Percentiles rank a stretch among this genome's conserved stretches.
These are phyloP conservation scores for Oxalis stricta DNA, from an alignment of 441 rosid genomes.

Conservation along the genomic window DNA sequence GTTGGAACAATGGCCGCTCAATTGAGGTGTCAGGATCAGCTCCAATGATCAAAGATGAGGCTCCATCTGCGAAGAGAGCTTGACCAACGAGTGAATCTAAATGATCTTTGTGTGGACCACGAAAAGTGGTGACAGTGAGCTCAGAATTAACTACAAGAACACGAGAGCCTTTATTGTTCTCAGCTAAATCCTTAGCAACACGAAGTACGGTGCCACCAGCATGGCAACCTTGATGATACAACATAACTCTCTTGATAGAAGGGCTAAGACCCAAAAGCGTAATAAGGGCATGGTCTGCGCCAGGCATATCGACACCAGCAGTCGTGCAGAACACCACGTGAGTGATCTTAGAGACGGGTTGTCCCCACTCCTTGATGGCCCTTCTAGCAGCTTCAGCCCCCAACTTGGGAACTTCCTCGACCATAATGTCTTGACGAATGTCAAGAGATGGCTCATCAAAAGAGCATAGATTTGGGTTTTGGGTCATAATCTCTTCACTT, in stretches of 20 bases:
- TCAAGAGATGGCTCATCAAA: constrained; percentile 20
- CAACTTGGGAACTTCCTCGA: constrained; percentile 17
- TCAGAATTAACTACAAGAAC: constrained; percentile 27
- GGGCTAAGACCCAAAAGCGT: constrained; percentile 25
- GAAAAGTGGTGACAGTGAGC: constrained; percentile 16
- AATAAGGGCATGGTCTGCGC: constrained; percentile 29
- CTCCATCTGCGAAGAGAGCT: constrained; percentile 34
- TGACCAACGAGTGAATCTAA: constrained; percentile 24
- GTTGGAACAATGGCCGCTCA: constrained; percentile 20
- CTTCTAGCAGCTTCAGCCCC: constrained; percentile 27
- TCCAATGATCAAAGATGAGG: constrained; percentile 28
- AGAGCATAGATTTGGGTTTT: constrained; percentile 14
- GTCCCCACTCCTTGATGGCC: constrained; percentile 37
- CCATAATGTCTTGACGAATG: constrained; percentile 21
- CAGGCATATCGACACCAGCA: constrained; percentile 30
- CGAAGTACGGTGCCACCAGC: constrained; percentile 26
- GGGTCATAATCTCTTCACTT: constrained; percentile 20
- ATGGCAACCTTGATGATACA: constrained; percentile 27
- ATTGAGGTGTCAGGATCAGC: constrained; percentile 16
- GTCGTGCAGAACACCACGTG: constrained; percentile 35
- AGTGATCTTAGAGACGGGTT: constrained; percentile 28
- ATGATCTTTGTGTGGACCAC: constrained; percentile 20
- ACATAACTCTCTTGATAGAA: constrained; percentile 25
- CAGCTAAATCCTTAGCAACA: constrained; percentile 32
- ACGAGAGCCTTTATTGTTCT: constrained; percentile 28